Conservation (phyloP, 108 stramenopile species). For the Licmophora abbreviata region DNA sequence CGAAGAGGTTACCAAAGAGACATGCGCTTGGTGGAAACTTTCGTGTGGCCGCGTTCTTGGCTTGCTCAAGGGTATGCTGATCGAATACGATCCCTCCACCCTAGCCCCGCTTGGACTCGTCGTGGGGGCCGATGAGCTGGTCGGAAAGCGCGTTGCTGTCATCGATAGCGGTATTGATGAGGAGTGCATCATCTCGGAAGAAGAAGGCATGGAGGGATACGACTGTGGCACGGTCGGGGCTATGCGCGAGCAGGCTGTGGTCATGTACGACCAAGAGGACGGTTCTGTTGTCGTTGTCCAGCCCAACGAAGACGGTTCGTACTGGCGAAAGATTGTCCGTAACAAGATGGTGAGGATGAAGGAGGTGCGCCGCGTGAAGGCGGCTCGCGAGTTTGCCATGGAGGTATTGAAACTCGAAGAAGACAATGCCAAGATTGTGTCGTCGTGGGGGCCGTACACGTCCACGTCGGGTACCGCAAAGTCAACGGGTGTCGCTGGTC, state of each 20-base stretch:
- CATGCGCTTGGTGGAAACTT: constrained; percentile 93
- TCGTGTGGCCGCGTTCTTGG: constrained; percentile 84
- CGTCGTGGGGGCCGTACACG: constrained; percentile 68
- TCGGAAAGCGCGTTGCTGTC: constrained; percentile 64
- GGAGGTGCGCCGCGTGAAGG: constrained; percentile 73
- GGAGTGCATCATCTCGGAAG: constrained; percentile 25
- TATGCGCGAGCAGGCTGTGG: constrained; percentile 48
- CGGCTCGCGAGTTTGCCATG: constrained; percentile 58
- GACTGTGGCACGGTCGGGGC: constrained; percentile 40
- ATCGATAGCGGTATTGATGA: constrained; percentile 48
- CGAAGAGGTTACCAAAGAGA: constrained; percentile 36
- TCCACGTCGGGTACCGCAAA: constrained; percentile 59
- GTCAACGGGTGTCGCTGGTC: constrained; percentile 59
- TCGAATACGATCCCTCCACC: constrained; percentile 88
- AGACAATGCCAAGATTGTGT: constrained; percentile 31
- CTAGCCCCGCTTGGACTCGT: constrained; percentile 92
- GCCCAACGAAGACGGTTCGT: constrained; percentile 93
- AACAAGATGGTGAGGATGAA: constrained; percentile 87
- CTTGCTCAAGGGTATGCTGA: constrained; percentile 78
- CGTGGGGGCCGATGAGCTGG: constrained; percentile 67
- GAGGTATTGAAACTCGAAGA: constrained; percentile 36
- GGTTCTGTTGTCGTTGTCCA: constrained; percentile 63
- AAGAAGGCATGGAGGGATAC: constrained; percentile 53
- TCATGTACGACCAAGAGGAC: constrained; percentile 40
- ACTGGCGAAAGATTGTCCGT: constrained; percentile 90